phyloP scores from a whole-genome alignment of 805 yeast species.

The Sungouiozyma ichnusensis region DNA sequence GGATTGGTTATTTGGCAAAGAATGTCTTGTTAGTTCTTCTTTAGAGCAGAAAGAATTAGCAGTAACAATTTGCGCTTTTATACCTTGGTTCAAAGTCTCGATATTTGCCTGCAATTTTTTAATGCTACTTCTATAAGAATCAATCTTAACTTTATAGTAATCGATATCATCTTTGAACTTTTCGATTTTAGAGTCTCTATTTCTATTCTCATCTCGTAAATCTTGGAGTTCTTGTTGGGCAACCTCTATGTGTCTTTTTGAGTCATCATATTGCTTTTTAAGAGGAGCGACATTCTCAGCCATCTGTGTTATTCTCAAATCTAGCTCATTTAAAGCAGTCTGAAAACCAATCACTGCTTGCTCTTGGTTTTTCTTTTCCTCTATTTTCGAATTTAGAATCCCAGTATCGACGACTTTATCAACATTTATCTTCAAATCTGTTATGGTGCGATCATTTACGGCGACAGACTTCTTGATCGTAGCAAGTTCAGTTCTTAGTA shows the following conservation, averaged over 20 bases:
- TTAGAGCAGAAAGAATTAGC: constrained; percentile 38
- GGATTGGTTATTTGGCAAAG: constrained; percentile 35
- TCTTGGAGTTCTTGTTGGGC: constrained; percentile 10
- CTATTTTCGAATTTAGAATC: constrained; percentile 12
- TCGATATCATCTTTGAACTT: constrained; percentile 19
- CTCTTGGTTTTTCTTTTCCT: constrained; percentile 18
- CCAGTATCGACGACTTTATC: constrained; percentile 25
- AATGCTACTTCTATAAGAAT: constrained; percentile 11
- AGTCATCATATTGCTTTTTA: constrained; percentile 10
- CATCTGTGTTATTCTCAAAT: constrained; percentile 13
- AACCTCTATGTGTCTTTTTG: constrained; percentile 6
- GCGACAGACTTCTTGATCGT: constrained; percentile 15
- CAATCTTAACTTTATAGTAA: constrained; percentile 14
- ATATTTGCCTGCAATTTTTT: constrained; percentile 16
- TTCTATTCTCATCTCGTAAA: constrained; percentile 11
- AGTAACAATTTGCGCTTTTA: constrained; percentile 15
- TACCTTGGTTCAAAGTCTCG: constrained; percentile 20
- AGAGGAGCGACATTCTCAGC: constrained; percentile 13
- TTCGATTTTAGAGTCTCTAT: constrained; percentile 12
- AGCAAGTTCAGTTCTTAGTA: constrained; percentile 24
- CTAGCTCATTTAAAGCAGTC: constrained; percentile 19
- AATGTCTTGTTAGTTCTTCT: constrained; percentile 34
- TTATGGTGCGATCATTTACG: constrained; percentile 23
- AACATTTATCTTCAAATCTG: constrained; percentile 15
- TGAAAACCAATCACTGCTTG: constrained; percentile 18